Percentiles rank a stretch among this genome's conserved stretches.
phyloP scores from a whole-genome alignment of 2,329 filamentous ascomycete genomes.

The Colletotrichum nymphaeae region DNA sequence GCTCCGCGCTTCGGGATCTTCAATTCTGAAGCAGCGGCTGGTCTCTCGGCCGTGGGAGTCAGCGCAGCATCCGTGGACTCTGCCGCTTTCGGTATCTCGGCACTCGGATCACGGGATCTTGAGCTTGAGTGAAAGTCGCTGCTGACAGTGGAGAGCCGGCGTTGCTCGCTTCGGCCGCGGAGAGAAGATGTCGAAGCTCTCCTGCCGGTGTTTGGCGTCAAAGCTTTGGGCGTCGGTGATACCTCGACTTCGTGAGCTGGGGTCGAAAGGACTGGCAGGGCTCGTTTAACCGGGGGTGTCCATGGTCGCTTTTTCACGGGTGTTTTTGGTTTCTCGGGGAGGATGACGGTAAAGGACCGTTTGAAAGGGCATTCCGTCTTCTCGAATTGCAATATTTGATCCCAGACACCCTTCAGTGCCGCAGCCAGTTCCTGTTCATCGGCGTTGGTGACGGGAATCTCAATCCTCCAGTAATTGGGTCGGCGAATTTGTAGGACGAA shows the following conservation, averaged over 20 bases:
- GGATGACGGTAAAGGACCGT: slow-evolving; percentile 77
- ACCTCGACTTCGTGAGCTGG: slow-evolving; percentile 49
- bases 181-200: slow-evolving; percentile 24
- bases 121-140: slow-evolving; percentile 23
- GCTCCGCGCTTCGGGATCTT: neutral
- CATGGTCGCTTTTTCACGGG: slow-evolving; percentile 77
- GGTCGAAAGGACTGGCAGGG: slow-evolving; percentile 50
- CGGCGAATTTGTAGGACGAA: slow-evolving; percentile 89
- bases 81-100: neutral
- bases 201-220: slow-evolving; percentile 23
- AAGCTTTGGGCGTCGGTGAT: slow-evolving; percentile 30
- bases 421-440: slow-evolving; percentile 74
- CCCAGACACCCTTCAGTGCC: slow-evolving; percentile 76
- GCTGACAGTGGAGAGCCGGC: slow-evolving; percentile 26
- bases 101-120: slow-evolving; percentile 15
- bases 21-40: neutral
- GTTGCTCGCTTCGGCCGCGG: slow-evolving; percentile 22
- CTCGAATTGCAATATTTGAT: slow-evolving; percentile 84
- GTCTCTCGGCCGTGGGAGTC: neutral
- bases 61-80: neutral
- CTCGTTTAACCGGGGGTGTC: slow-evolving; percentile 58
- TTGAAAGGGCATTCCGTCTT: slow-evolving; percentile 89
- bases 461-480: slow-evolving; percentile 91
- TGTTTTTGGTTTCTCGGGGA: slow-evolving; percentile 75
- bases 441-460: slow-evolving; percentile 75